phyloP scores from a whole-genome alignment of 352 stramenopile species.

The Pythium diclinum region DNA sequence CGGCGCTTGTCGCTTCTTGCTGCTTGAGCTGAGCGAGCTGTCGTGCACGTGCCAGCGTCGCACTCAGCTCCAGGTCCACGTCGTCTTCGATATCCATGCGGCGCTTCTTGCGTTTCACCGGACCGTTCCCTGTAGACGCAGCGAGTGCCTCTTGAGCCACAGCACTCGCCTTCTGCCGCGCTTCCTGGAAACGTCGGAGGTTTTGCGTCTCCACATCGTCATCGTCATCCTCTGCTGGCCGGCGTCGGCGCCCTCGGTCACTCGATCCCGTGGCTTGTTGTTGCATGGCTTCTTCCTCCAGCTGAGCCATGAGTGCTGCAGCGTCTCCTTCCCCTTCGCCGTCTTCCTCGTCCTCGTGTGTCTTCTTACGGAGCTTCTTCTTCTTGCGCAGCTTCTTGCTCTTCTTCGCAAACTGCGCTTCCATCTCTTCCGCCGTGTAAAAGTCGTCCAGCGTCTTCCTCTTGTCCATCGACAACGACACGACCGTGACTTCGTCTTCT shows the following conservation, averaged over 20 bases:
- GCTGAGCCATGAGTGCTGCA: conserved; percentile 45
- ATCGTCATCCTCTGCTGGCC: conserved; percentile 30
- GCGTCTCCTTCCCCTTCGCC: conserved; percentile 25
- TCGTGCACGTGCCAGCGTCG: conserved; percentile 66
- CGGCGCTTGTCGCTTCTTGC: conserved; percentile 19
- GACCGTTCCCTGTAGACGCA: conserved; percentile 10
- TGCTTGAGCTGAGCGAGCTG: conserved; percentile 42
- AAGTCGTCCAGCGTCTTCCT: conserved; percentile 64
- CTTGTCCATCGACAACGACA: conserved; percentile 61
- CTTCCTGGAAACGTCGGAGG: conserved; percentile 66
- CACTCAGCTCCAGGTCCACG: conserved; percentile 72
- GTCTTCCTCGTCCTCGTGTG: conserved; percentile 32
- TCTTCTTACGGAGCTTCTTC: conserved; percentile 54
- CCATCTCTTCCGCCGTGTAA: conserved; percentile 83
- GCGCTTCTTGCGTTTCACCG: conserved; percentile 44
- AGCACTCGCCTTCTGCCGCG: conserved; percentile 58
- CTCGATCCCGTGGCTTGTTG: conserved; percentile 20
- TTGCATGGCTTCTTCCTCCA: conserved; percentile 58
- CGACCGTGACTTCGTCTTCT: conserved; percentile 40
- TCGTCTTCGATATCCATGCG: conserved; percentile 45
- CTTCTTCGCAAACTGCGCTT: conserved; percentile 81
- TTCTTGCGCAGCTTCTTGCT: conserved; percentile 72
- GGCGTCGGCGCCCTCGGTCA: conserved; percentile 62
- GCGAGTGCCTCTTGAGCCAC: conserved; percentile 43
- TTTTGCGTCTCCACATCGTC: conserved; percentile 46